phyloP scores from a whole-genome alignment of 306 rosid genomes.

The Castanea crenata region DNA sequence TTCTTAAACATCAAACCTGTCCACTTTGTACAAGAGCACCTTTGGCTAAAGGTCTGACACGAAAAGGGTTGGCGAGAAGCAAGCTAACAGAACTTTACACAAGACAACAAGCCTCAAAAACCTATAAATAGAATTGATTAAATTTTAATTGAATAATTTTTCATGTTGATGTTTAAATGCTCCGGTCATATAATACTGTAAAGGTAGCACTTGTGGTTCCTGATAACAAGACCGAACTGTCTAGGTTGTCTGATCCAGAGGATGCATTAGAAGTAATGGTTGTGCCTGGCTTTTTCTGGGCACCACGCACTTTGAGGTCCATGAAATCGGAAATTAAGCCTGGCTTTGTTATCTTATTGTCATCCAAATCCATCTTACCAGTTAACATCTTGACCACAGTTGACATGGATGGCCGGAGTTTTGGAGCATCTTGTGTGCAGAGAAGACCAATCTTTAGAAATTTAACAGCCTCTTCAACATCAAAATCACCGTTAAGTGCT shows the following conservation, averaged over 20 bases:
- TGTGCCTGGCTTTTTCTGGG: conserved; percentile 20
- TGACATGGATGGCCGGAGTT: conserved; percentile 88
- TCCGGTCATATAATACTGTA: conserved; percentile 33
- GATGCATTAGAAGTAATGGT: conserved; percentile 21
- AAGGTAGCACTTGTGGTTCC: conserved; percentile 43
- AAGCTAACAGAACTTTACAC: conserved; percentile 23
- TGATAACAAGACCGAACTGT: conserved; percentile 38
- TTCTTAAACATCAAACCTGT: conserved; percentile 10
- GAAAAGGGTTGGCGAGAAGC: background rate
- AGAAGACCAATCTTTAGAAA: conserved; percentile 82
- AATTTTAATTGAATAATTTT: conserved; percentile 5
- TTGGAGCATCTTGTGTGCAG: conserved; percentile 87
- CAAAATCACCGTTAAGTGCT: conserved; percentile 65
- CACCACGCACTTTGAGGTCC: conserved; percentile 64
- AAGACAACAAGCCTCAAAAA: conserved; percentile 17
- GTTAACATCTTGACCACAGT: conserved; percentile 86
- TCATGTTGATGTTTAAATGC: conserved; percentile 27
- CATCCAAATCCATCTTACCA: conserved; percentile 44
- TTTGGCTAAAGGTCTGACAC: conserved; percentile 10
- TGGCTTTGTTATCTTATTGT: conserved; percentile 63
- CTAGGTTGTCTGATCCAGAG: conserved; percentile 48
- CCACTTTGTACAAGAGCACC: conserved; percentile 29
- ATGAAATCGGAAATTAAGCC: conserved; percentile 83
- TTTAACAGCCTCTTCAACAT: conserved; percentile 75
- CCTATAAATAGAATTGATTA: conserved; percentile 15